Conservation (phyloP, 148 eudicot species). For the Drosera capensis region DNA sequence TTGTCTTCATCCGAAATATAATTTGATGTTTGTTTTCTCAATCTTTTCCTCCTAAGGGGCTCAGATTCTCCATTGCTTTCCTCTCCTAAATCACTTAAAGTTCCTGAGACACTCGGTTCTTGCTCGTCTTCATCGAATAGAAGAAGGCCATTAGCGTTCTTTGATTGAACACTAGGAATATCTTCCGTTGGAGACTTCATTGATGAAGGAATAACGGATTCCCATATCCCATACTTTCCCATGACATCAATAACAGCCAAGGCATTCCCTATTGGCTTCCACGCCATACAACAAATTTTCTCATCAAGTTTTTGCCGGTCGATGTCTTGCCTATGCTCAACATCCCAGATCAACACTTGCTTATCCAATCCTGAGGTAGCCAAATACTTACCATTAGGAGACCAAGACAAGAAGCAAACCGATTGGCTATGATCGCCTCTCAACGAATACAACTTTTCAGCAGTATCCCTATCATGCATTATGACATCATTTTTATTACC, state of each 20-base stretch:
- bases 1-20: conserved; percentile 36
- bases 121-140: conserved; percentile 71
- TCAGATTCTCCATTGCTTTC: conserved; percentile 49
- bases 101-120: conserved; percentile 45
- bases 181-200: conserved; percentile 94
- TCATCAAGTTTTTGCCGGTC: conserved; percentile 88
- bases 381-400: conserved; percentile 93
- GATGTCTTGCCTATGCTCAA: conserved; percentile 60
- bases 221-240: conserved; percentile 97
- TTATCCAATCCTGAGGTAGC: conserved; percentile 84
- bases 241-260: conserved; percentile 79
- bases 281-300: conserved; percentile 63
- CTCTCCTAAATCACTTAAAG: conserved; percentile 74
- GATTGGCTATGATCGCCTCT: conserved; percentile 79
- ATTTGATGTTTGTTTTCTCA: conserved; percentile 46
- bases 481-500: conserved; percentile 90
- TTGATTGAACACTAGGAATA: conserved; percentile 42
- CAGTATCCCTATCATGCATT: conserved; percentile 96
- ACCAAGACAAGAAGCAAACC: conserved; percentile 80
- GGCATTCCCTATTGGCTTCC: conserved; percentile 93
- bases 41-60: conserved; percentile 63
- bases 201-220: conserved; percentile 63
- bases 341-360: conserved; percentile 90
- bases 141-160: conserved; percentile 52
- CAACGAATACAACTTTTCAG: conserved; percentile 59